These are phyloP conservation scores for Sugiyamaella boreocaroliniensis DNA, from an alignment of 805 yeast species.

Conservation along the genomic window DNA sequence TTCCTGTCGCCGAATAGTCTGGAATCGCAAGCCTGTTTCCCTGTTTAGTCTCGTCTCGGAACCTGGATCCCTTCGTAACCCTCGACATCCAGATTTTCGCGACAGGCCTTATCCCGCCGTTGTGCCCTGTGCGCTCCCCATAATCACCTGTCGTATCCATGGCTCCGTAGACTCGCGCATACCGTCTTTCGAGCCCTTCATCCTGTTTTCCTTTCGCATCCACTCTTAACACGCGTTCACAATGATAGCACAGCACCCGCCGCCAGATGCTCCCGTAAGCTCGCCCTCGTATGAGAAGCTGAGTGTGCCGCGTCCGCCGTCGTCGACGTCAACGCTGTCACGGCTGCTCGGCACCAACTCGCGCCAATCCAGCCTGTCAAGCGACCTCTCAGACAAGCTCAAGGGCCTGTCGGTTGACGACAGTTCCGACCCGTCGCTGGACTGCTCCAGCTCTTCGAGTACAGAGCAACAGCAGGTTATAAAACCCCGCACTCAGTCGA, in stretches of 20 bases:
- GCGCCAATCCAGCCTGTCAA: background rate
- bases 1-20: too few species aligned
- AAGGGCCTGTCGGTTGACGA: conserved; percentile 4
- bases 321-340: conserved; percentile 9
- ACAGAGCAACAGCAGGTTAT: background rate
- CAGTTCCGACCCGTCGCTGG: background rate
- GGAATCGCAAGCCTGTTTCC: too few species aligned
- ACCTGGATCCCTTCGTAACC: too few species aligned
- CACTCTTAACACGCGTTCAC: background rate
- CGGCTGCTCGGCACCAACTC: conserved; percentile 8
- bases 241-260: background rate
- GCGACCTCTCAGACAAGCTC: conserved; percentile 3
- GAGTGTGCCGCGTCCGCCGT: background rate
- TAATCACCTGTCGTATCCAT: too few species aligned
- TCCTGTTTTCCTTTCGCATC: too few species aligned
- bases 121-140: too few species aligned
- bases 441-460: background rate
- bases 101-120: too few species aligned
- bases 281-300: background rate
- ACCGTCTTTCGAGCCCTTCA: too few species aligned
- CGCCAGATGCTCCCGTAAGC: background rate
- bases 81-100: too few species aligned
- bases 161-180: too few species aligned
- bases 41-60: too few species aligned
- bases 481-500: background rate